phyloP scores from a whole-genome alignment of 2,329 filamentous ascomycete genomes.

The Neonectria punicea region DNA sequence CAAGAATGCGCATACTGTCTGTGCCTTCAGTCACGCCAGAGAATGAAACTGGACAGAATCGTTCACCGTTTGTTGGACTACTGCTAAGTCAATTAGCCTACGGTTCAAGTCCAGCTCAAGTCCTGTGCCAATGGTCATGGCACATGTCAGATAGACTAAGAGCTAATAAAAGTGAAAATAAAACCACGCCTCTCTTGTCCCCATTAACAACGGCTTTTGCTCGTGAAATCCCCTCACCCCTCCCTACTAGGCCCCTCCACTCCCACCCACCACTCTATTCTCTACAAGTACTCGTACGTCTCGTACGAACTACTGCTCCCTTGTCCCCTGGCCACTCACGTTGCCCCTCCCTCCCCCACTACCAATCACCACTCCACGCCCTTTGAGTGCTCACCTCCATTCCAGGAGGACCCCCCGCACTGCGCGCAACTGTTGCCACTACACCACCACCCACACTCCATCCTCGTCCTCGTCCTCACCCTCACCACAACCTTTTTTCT shows the following conservation, averaged over 20 bases:
- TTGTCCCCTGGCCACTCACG: background rate
- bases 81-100: too few species aligned
- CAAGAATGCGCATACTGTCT: too few species aligned
- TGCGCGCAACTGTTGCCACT: slow-evolving; percentile 12
- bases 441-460: background rate
- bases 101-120: too few species aligned
- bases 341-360: background rate
- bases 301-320: background rate
- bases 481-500: slow-evolving; percentile 34
- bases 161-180: background rate
- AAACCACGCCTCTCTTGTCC: background rate
- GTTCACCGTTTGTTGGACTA: too few species aligned
- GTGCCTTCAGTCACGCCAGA: too few species aligned
- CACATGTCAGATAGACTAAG: background rate
- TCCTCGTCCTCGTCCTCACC: slow-evolving; percentile 6
- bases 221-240: background rate
- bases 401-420: background rate
- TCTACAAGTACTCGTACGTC: background rate
- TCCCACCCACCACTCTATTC: background rate
- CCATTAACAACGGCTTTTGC: background rate
- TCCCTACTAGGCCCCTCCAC: background rate
- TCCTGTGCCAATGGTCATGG: background rate
- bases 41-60: too few species aligned
- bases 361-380: slow-evolving; percentile 12
- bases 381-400: background rate